Percentiles rank a stretch among this genome's conserved stretches.
phyloP scores from a whole-genome alignment of 2,329 filamentous ascomycete genomes.

The Talaromyces sp. region DNA sequence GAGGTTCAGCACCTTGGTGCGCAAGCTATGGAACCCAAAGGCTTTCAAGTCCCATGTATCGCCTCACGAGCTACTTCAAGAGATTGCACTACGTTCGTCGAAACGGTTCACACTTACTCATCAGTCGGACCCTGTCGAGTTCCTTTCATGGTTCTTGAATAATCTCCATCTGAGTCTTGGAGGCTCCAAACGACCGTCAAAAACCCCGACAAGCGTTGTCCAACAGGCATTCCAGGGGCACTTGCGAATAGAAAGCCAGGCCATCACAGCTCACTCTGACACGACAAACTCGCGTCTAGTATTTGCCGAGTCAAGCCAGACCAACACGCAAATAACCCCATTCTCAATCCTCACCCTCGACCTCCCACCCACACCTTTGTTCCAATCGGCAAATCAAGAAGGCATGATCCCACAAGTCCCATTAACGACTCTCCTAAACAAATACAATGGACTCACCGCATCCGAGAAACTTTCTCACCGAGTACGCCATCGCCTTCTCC shows the following conservation, averaged over 20 bases:
- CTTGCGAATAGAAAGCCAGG: conserved; percentile 87
- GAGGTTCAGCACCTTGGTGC: conserved; percentile 80
- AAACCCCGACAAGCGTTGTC: conserved; percentile 63
- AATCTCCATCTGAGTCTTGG: conserved; percentile 88
- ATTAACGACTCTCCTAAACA: conserved; percentile 74
- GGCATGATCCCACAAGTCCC: conserved; percentile 86
- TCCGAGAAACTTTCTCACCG: conserved; percentile 88
- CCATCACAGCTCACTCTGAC: conserved; percentile 86
- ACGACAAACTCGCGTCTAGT: conserved; percentile 74
- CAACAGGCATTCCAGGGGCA: conserved; percentile 92
- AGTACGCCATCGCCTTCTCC: conserved; percentile 81
- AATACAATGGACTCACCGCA: conserved; percentile 84
- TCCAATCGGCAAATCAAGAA: conserved; percentile 88
- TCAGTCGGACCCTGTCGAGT: conserved; percentile 94
- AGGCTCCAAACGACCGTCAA: conserved; percentile 79
- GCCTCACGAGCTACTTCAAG: conserved; percentile 92
- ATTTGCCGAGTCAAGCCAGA: conserved; percentile 84
- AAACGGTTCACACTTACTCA: conserved; percentile 88
- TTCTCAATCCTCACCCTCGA: conserved; percentile 93
- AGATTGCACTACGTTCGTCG: conserved; percentile 82
- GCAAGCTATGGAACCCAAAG: conserved; percentile 96
- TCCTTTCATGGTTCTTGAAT: conserved; percentile 96
- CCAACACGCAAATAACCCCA: conserved; percentile 70
- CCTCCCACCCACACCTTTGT: conserved; percentile 83
- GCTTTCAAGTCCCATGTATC: conserved; percentile 97